phyloP scores from a whole-genome alignment of 169 alveolate species.

The Babesia bovis region DNA sequence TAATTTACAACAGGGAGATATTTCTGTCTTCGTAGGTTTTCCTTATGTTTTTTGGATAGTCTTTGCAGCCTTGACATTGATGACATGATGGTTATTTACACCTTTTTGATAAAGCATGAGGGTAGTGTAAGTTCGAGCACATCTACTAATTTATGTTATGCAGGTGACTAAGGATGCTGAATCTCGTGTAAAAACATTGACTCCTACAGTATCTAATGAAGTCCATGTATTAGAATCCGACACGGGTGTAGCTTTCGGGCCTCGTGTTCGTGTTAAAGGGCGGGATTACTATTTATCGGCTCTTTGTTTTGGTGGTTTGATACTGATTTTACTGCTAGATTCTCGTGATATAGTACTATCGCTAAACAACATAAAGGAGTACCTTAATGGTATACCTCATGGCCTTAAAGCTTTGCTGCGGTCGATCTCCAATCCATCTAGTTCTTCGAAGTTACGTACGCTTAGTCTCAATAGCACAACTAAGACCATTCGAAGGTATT shows the following conservation, averaged over 20 bases:
- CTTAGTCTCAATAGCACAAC: slow-evolving; percentile 37
- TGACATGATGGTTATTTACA: slow-evolving; percentile 44
- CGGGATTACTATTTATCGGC: slow-evolving; percentile 23
- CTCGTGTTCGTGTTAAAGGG: slow-evolving; percentile 39
- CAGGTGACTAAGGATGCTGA: slow-evolving; percentile 20
- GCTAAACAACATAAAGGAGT: slow-evolving; percentile 25
- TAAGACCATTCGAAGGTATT: slow-evolving; percentile 53
- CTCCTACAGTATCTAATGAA: slow-evolving; percentile 14
- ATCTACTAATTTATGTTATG: not conserved
- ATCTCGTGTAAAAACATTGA: slow-evolving; percentile 2
- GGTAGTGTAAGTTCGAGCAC: slow-evolving; percentile 12
- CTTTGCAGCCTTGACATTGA: slow-evolving; percentile 29
- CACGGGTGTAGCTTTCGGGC: slow-evolving; percentile 47
- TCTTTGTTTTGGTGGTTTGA: not conserved
- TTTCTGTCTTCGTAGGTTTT: slow-evolving; percentile 42
- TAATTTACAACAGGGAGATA: slow-evolving; percentile 46
- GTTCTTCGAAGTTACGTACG: slow-evolving; percentile 12
- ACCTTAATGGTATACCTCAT: slow-evolving; percentile 12
- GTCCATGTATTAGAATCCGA: slow-evolving; percentile 37
- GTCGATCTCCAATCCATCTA: not conserved
- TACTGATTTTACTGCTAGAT: slow-evolving; percentile 14
- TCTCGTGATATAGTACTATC: slow-evolving; percentile 7
- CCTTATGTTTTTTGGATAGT: not conserved
- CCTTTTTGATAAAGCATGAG: slow-evolving; percentile 35
- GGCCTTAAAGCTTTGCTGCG: slow-evolving; percentile 3